Base-by-base conservation (phyloP, 129 eudicot genomes). In the Chrysanthemum makinoi region DNA sequence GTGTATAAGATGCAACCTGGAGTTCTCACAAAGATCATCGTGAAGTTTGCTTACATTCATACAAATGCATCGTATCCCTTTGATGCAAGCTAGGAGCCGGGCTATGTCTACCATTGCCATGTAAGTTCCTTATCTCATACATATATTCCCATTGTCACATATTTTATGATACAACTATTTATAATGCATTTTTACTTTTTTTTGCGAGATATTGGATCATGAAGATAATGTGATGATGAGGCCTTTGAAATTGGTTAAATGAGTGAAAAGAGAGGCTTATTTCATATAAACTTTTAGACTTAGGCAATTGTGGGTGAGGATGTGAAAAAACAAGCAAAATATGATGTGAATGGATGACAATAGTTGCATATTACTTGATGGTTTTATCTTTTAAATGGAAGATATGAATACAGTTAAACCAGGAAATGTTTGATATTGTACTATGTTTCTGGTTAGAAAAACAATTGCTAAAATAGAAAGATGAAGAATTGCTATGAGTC, bases 171-270 rank as follows among this genome's bases (percentile, higher is more conserved):
- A 4, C 62, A 13, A 0, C 4, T 54, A 12, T 44, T 57, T 14
- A 26, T 43, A 20, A 20, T 20, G 18, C 24, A 44, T 26, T 19
- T 1, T 20, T 20, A 20, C 30, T 3, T 28, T 26, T 0, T 66
- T 48, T 10, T 72, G 83, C 89, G 91, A 91, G 98, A 88, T 91
- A 70, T 59, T 91, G 81, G 98, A 91, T 76, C 98, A 91, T 61
- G 98, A 91, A 68, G 98, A 91, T 70, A 91, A 91, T 78, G 91
- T 74, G 73, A 91, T 91, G 98, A 91, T 91, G 96, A 88, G 98
- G 75, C 98, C 98, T 20, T 75, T 88, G 77, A 91, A 91, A 53
- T 47, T 91, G 61, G 79, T 85, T 1, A 59, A 77, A 15, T 91
- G 56, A 84, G 72, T 57, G 52, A 49, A 54, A 52, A 43, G 15